phyloP scores from a whole-genome alignment of 306 rosid species.

The Elaeagnus macrophylla region DNA sequence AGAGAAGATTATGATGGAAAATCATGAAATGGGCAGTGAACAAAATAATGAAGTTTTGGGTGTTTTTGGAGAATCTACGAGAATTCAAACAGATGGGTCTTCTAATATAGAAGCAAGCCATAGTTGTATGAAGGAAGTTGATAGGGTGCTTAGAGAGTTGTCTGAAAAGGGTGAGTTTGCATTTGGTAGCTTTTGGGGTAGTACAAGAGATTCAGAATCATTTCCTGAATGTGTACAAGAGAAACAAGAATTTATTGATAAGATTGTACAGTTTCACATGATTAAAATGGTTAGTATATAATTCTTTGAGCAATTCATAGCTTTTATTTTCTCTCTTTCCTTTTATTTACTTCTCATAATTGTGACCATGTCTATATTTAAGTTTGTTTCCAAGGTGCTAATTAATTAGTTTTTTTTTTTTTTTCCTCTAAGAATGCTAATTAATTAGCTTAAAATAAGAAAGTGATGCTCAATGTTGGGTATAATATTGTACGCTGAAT shows the following conservation, averaged over 20 bases:
- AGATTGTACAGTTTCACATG: constrained; percentile 28
- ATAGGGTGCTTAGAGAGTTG: constrained; percentile 49
- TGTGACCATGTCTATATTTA: no score
- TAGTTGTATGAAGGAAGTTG: constrained; percentile 59
- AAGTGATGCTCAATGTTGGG: no score
- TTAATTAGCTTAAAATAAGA: no score
- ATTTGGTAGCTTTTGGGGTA: constrained; percentile 75
- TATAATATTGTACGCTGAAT: no score
- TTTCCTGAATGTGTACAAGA: constrained; percentile 6
- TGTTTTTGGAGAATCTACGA: constrained; percentile 24
- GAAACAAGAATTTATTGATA: constrained; percentile 11
- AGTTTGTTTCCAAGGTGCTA: no score
- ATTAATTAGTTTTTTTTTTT: no score
- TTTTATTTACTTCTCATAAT: no score
- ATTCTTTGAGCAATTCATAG: constrained; percentile 19
- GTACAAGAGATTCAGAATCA: constrained; percentile 6
- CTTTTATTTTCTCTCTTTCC: no score
- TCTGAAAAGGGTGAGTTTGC: constrained; percentile 53
- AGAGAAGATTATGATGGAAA: constrained; percentile 11
- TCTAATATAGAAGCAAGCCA: constrained; percentile 15
- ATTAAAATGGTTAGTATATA: constrained; percentile 37
- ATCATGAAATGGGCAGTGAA: constrained; percentile 14
- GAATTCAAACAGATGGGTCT: neutral
- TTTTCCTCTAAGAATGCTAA: no score
- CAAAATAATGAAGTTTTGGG: constrained; percentile 22